These are phyloP conservation scores for Pyricularia grisea DNA, from an alignment of 2,329 filamentous ascomycete genomes.

Conservation along the genomic window DNA sequence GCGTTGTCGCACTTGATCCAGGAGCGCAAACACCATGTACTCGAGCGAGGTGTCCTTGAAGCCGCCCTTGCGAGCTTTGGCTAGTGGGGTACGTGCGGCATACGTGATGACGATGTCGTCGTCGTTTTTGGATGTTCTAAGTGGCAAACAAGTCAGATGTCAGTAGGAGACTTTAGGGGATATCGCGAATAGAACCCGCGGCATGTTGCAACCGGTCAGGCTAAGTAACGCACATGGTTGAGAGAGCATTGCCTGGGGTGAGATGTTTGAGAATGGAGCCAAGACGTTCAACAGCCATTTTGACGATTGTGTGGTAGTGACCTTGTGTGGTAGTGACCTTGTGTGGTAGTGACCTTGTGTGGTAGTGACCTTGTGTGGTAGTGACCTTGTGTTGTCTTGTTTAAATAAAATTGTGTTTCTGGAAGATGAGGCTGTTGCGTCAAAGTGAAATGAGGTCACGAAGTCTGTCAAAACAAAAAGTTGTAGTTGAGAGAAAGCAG, in stretches of 20 bases:
- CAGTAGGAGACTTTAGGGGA: background rate
- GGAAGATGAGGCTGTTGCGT: background rate
- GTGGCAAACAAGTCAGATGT: background rate
- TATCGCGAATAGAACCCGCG: conserved; percentile 4
- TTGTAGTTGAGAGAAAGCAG: background rate
- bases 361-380: conserved; percentile 2
- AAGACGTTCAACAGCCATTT: conserved; percentile 78
- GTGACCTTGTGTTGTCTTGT: background rate
- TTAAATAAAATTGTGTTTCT: background rate
- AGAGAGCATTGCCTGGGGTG: conserved; percentile 61
- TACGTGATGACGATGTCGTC: conserved; percentile 97
- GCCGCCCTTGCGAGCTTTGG: conserved; percentile 83
- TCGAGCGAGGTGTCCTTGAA: conserved; percentile 93
- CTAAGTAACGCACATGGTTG: conserved; percentile 58
- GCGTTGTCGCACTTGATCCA: conserved; percentile 66
- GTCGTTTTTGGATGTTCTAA: conserved; percentile 80
- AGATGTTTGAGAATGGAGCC: conserved; percentile 83
- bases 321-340: too few species aligned
- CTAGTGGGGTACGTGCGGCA: conserved; percentile 78
- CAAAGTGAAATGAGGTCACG: background rate
- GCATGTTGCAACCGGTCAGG: background rate
- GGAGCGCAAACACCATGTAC: conserved; percentile 71
- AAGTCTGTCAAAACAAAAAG: background rate
- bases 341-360: too few species aligned
- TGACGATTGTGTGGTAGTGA: conserved; percentile 14